Base-by-base conservation (phyloP, 345 rosid genomes). In the Salix udensis region DNA sequence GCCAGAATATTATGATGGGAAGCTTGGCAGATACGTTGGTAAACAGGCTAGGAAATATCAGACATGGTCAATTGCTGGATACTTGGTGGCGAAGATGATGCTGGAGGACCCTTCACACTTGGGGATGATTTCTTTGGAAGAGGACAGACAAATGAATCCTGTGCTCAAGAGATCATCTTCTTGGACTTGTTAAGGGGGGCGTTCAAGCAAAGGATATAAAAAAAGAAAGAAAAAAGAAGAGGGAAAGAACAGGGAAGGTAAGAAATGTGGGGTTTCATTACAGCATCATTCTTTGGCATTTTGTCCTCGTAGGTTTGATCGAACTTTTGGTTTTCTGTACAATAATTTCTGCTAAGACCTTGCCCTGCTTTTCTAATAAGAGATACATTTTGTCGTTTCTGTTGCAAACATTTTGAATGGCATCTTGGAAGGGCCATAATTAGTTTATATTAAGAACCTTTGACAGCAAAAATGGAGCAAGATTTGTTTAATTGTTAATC, bases 1-100 rank as follows among this genome's bases (percentile, higher is more conserved):
- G 85, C 85, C 85, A 1, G 85, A 82, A 62, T 82, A 82, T 66
- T 82, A 82, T 26, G 85, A 82, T 53, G 85, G 85, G 60, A 82
- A 72, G 68, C 66, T 76, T 14, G 85, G 85, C 40, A 71, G 82
- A 67, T 82, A 71, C 16, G 31, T 82, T 1, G 85, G 85, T 72
- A 82, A 82, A 68, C 85, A 82, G 72, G 85, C 85, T 18, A 82
- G 85, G 77, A 82, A 79, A 65, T 53, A 74, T 39, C 85, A 82
- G 67, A 82, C 80, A 10, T 82, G 85, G 85, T 78, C 82, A 7
- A 76, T 82, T 16, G 82, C 85, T 15, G 85, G 82, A 26, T 82
- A 82, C 71, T 58, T 79, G 77, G 85, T 82, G 37, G 85, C 85
- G 3, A 83, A 83, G 76, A 83, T 83, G 81, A 52, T 83, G 83